Conservation (phyloP, 2,329 filamentous ascomycete species). For the Coleophoma cylindrospora region DNA sequence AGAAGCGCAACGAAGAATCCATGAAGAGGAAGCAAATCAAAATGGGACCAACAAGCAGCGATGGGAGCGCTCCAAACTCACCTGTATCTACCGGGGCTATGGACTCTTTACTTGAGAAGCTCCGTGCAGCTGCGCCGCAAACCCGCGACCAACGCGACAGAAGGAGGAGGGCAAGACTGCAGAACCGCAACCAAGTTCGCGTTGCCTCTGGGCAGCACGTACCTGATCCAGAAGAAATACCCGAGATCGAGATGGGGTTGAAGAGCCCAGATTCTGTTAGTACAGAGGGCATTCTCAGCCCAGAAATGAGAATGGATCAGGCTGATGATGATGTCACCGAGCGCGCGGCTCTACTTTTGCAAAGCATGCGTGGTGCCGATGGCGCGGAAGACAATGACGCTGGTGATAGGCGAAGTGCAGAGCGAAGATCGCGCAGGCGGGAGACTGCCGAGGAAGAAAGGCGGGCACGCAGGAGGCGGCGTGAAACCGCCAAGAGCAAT, state of each 20-base stretch:
- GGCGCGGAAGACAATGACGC: conserved; percentile 46
- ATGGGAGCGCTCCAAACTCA: conserved; percentile 48
- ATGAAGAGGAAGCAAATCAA: conserved; percentile 83
- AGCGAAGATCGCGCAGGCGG: conserved; percentile 50
- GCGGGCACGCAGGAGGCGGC: conserved; percentile 58
- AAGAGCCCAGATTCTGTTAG: conserved; percentile 43
- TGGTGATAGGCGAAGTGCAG: conserved; percentile 49
- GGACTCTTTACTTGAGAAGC: conserved; percentile 91
- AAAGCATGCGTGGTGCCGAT: conserved; percentile 69
- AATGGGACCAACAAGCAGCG: conserved; percentile 45
- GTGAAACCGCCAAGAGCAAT: conserved; percentile 49
- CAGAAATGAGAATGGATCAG: conserved; percentile 17
- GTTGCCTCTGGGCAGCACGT: conserved; percentile 85
- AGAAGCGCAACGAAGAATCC: conserved; percentile 80
- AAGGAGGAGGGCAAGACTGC: conserved; percentile 78
- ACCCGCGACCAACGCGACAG: conserved; percentile 84
- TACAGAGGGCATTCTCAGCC: conserved; percentile 24
- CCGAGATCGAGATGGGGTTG: conserved; percentile 48
- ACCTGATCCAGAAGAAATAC: conserved; percentile 64
- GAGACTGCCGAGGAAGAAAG: conserved; percentile 78
- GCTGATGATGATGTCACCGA: conserved; percentile 70
- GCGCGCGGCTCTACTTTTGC: conserved; percentile 75
- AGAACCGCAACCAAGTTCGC: conserved; percentile 85
- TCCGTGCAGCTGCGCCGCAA: conserved; percentile 88
- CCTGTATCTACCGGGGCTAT: conserved; percentile 82